Base-by-base conservation (phyloP, 805 yeast species). In the Wickerhamomyces xylosicus region DNA sequence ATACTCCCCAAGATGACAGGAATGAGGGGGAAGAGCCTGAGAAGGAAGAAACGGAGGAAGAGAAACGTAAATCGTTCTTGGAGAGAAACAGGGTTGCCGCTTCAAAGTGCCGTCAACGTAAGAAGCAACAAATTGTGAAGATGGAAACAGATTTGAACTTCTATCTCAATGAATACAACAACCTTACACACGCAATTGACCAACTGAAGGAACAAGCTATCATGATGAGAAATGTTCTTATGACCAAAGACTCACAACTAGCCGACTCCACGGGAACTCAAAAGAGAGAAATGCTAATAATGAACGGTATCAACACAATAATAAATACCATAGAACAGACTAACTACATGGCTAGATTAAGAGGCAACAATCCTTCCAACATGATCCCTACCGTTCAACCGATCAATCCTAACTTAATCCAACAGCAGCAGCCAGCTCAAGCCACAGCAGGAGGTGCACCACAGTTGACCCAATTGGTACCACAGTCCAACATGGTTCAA, bases 11-110 rank as follows among this genome's bases (percentile, higher is more conserved):
- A n/a, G 21, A 4, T 37, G 16, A 4, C 15, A 32, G 14, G 19
- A 17, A 32, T 29, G n/a, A 34, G 14, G 21, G 36, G 17, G 38
- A 33, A 5, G 35, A 28, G 3, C 33, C 31, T 6, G 36, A 34
- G 3, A 41, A 39, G 9, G 41, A 39, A 27, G 20, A 72, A 72
- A 41, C 84, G 62, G 58, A 84, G 65, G 95, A 85, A 61, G 72
- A 80, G 62, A 86, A 84, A 53, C 72, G 89, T 46, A 77, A 70
- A 56, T 79, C 67, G 54, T 90, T 76, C 52, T 61, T 92, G 47
- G 98, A 92, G 56, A 70, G 97, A 46, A 92, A 92, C 59, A 71
- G 98, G 41, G 76, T 92, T 9, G 98, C 98, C 0, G 98, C 98
- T 0, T 77, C 92, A 19, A 89, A 87, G 56, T 92, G 97, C 66